These are phyloP conservation scores for Trichoderma polysporum DNA, from an alignment of 2,329 filamentous ascomycete genomes.

Conservation along the genomic window DNA sequence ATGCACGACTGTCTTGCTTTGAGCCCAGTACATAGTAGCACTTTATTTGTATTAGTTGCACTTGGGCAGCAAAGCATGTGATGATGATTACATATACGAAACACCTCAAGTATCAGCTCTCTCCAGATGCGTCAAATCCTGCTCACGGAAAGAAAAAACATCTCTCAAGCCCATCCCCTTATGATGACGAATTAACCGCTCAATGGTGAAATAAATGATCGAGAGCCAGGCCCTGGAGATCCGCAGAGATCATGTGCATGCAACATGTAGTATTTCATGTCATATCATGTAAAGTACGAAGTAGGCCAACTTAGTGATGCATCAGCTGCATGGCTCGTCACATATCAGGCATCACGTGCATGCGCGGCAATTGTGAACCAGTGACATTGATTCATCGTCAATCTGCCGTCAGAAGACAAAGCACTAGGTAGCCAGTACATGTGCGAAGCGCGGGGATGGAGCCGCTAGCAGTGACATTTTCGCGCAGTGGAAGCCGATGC, in stretches of 20 bases:
- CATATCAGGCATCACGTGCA: conserved; percentile 13
- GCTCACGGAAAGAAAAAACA: background rate
- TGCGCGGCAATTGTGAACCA: background rate
- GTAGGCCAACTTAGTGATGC: background rate
- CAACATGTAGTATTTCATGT: background rate
- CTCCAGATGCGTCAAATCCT: background rate
- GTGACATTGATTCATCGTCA: background rate
- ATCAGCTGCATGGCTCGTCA: conserved; percentile 11
- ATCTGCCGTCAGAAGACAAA: background rate
- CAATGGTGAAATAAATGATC: background rate
- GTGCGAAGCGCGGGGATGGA: background rate
- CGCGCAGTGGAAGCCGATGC: background rate
- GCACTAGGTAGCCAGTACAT: background rate
- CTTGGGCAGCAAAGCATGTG: background rate
- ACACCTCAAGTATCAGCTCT: background rate
- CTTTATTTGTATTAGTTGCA: too few relatives aligned
- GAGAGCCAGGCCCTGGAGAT: background rate
- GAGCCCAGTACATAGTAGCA: too few relatives aligned
- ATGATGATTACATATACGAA: background rate
- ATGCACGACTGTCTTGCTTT: too few relatives aligned
- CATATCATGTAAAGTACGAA: too few relatives aligned
- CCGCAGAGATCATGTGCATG: background rate
- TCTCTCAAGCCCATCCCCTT: too few relatives aligned
- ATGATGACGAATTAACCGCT: too few relatives aligned
- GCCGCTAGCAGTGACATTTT: background rate